Evolutionary conservation across 495 filamentous ascomycete species (phyloP), one percentile per base, ranked within the genome.

Genomic region (Lophiostoma macrostomum): DNA sequence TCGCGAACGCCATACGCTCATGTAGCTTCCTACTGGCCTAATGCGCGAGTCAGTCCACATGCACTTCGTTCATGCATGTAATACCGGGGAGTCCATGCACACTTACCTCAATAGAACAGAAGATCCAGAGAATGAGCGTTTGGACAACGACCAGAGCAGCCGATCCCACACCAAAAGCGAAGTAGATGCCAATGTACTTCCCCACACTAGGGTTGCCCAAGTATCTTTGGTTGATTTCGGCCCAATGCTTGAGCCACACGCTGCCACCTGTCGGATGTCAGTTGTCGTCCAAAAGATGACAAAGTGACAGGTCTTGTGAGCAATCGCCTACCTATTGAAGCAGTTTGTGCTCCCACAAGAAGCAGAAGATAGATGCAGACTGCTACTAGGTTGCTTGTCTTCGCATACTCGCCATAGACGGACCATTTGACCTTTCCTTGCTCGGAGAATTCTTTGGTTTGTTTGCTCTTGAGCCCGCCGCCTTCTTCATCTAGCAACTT

Each of bases 351-450:
- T 22, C 83, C 80, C 44, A 97, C 49, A 36, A 96, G 74, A 44
- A 87, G 80, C 49, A 87, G 11, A 23, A 93, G 65, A 67, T 99
- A 99, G 58, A 96, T 75, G 24, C 64, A 62, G 18, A 99, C 94
- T 8, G 93, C 94, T 18, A 76, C 70, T 5, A 96, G 68, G 64
- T 97, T 96, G 73, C 87, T 95, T 14, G 88, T 88, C 70, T 91
- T 96, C 28, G 91, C 91, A 64, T 97, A 96, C 38, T 72, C 66
- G 4, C 55, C 41, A 50, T 73, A 72, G 29, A 72, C 69, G 60
- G 82, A 79, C 90, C 94, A 96, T 69, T 95, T 96, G 50, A 99
- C 94, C 66, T 96, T 95, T 38, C 94, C 94, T 67, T 97, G 89
- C 66, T 96, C 87, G 0, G 80, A 80, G 44, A 82, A 81, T 68